Percentiles rank a stretch among this genome's conserved stretches.
These are phyloP conservation scores for Phytopythium montanum DNA, from an alignment of 352 stramenopile species.

Conservation along the genomic window DNA sequence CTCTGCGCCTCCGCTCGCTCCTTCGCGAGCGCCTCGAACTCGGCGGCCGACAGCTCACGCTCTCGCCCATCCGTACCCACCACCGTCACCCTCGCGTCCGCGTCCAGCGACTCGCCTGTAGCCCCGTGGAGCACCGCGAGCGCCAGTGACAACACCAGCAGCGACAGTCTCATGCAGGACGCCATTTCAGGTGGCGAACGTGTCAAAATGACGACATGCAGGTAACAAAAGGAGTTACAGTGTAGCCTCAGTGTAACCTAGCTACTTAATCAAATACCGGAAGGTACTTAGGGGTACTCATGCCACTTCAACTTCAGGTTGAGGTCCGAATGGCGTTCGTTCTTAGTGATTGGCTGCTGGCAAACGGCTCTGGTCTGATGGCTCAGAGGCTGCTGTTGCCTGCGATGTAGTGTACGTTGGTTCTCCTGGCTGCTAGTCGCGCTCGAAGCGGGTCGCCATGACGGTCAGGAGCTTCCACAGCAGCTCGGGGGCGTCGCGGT, in stretches of 20 bases:
- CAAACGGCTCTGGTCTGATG: too few relatives aligned
- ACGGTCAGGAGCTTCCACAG: constrained; percentile 62
- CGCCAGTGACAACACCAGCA: constrained; percentile 7
- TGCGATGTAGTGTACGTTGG: too few relatives aligned
- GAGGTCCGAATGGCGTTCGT: too few relatives aligned
- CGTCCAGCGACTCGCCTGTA: constrained; percentile 10
- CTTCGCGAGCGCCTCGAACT: constrained; percentile 34
- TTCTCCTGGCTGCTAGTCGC: background rate
- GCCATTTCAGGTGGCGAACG: too few relatives aligned
- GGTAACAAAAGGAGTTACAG: too few relatives aligned
- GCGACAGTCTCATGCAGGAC: background rate
- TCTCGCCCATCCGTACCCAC: constrained; percentile 36
- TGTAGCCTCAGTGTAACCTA: too few relatives aligned
- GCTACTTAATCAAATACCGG: too few relatives aligned
- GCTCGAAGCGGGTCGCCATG: constrained; percentile 43
- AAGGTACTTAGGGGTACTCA: too few relatives aligned
- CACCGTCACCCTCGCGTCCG: constrained; percentile 26
- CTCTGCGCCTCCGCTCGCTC: constrained; percentile 28
- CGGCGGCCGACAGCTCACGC: constrained; percentile 39
- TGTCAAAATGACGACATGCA: too few relatives aligned
- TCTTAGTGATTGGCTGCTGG: too few relatives aligned
- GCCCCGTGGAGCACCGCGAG: background rate
- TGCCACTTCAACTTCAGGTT: too few relatives aligned
- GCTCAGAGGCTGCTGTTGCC: too few relatives aligned
- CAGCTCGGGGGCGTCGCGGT: constrained; percentile 46